These are phyloP conservation scores for Entomortierella parvispora DNA, from an alignment of 192 early-diverging fungal species.

Conservation along the genomic window DNA sequence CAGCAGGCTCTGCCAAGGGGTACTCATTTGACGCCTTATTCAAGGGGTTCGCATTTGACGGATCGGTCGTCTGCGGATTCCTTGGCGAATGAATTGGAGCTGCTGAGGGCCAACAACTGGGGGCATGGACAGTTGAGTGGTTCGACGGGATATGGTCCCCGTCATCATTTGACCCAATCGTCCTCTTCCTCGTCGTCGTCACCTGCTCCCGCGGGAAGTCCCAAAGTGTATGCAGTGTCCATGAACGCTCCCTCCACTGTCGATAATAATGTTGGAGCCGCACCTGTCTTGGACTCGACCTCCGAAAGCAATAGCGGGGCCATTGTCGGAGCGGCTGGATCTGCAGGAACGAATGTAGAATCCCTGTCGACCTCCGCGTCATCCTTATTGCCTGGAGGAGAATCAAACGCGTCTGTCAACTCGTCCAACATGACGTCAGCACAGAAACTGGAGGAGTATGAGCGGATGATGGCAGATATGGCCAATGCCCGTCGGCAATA, in stretches of 20 bases:
- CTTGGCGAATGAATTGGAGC: conserved; percentile 42
- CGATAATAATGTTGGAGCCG: too few species aligned
- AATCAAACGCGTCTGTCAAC: too few species aligned
- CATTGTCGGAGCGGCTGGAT: too few species aligned
- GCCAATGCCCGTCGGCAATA: conserved; percentile 32
- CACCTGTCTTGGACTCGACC: too few species aligned
- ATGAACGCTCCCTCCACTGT: too few species aligned
- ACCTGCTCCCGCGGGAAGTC: background rate
- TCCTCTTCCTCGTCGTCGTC: background rate
- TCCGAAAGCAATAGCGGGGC: too few species aligned
- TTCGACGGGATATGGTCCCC: background rate
- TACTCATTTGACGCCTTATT: background rate
- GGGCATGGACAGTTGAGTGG: conserved; percentile 12
- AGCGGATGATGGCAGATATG: conserved; percentile 47
- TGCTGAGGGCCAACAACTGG: conserved; percentile 28
- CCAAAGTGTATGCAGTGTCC: too few species aligned
- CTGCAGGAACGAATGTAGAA: too few species aligned
- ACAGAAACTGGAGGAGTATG: conserved; percentile 46
- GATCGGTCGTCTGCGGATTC: conserved; percentile 46
- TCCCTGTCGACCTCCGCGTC: too few species aligned
- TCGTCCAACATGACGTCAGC: conserved; percentile 7
- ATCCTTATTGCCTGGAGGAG: too few species aligned
- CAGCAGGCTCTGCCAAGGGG: background rate
- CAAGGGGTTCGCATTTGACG: conserved; percentile 4
- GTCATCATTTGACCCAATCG: background rate